Base-by-base conservation (phyloP, 1,284 basidiomycete genomes). In the Ganoderma resinaceum region DNA sequence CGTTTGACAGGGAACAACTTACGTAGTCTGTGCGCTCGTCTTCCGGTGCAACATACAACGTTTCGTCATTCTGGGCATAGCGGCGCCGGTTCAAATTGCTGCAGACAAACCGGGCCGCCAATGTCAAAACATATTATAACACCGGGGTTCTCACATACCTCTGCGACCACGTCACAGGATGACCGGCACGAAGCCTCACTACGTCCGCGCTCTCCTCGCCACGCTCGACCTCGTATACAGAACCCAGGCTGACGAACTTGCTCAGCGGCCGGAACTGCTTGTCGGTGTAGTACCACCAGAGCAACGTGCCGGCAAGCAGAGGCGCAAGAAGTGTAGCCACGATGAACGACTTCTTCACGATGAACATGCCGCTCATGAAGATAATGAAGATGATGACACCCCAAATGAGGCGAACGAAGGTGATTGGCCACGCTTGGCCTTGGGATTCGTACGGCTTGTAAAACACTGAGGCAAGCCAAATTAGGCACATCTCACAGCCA, bases 311-410 rank as follows among this genome's bases (percentile, higher is more conserved):
- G 8, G 85, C 74, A 42, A 98, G 83, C 7, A 99, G 85, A 0
- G 96, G 96, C 0, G 91, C 81, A 75, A 98, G 89, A 35, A 96
- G 82, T 16, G 90, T 86, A n/a, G 93, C 87, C 76, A 94, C 84
- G 72, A 95, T 82, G 76, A 91, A 91, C 49, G 92, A 89, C 79
- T 95, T 88, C 69, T 91, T 85, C 65, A 98, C 86, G 18, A 93
- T 92, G 84, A 99, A 97, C 70, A 98, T 92, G 53, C 96, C 96
- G 49, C 91, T 93, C 95, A 97, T 97, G 84, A 98, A 97, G 38
- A 95, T 78, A 66, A 94, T 87, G 84, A 96, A 96, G 67, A 96
- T 92, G 77, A 96, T 78, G 63, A 97, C 87, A 57, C 93, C 94
- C 93, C 94, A 95, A 38, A 96, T 90, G 37, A 97, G 88, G 29